Evolutionary conservation across 768 basidiomycete species (phyloP), one percentile per base, ranked within the genome.

Genomic region (Boletus rufocinnamomeus): DNA sequence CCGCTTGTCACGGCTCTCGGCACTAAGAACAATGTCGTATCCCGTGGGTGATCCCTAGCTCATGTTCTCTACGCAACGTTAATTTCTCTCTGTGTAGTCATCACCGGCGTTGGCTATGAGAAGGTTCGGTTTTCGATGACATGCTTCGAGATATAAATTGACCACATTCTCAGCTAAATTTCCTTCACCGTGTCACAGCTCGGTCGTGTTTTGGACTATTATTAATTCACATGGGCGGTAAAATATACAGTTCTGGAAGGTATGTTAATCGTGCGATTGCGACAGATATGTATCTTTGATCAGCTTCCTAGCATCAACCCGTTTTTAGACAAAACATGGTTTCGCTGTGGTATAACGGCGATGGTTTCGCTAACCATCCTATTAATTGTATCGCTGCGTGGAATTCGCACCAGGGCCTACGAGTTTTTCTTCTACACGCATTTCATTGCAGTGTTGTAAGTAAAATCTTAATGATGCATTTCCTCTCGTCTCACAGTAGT

Each of bases 131-230:
- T n/a, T n/a, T n/a, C n/a, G 14, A 27, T 28, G 1, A 0, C 17
- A 17, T 25, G 25, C 13, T 47, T 38, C 11, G 10, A 14, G 14
- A 23, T 1, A 30, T 45, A n/a, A 19, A 34, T 45, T 71, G 21
- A 70, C 41, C 2, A 1, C 3, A 2, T 34, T 16, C n/a, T n/a
- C 19, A 78, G 77, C 62, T 78, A 4, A 79, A 79, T 56, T 76
- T 66, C 25, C 38, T 76, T 5, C 85, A 86, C 64, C 79, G 84
- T 4, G 78, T 82, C 58, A 65, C 73, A 2, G 82, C 82, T 13
- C 76, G 85, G 3, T 72, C 77, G 2, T 68, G 82, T 30, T 76
- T 79, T 40, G 70, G 79, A 28, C 57, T 86, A 27, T 66, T 80
- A 2, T 80, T 83, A 73, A 66, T 84, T 25, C 85, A 86, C 61